phyloP scores from a whole-genome alignment of 2,329 filamentous ascomycete species.

The Samsoniella hepiali region DNA sequence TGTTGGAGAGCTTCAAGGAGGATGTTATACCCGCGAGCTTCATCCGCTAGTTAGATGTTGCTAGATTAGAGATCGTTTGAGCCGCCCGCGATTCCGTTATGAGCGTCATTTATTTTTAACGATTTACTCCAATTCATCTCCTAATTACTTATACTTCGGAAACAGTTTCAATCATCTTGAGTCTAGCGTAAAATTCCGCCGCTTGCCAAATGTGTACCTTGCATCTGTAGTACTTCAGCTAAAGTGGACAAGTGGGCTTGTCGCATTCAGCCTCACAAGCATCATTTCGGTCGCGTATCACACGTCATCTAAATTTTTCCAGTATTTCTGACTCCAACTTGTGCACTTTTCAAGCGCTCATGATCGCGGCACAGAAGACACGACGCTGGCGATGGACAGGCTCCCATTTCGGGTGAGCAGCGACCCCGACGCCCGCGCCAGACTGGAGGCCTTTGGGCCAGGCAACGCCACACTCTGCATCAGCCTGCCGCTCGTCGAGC shows the following conservation, averaged over 20 bases:
- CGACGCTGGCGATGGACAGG: not conserved
- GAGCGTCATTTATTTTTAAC: not conserved
- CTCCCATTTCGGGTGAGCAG: constrained; percentile 7
- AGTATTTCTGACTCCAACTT: too few relatives aligned
- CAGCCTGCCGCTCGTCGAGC: constrained; percentile 1
- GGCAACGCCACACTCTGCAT: not conserved
- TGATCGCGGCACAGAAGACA: not conserved
- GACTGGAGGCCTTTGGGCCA: not conserved
- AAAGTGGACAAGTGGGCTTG: constrained; percentile 4
- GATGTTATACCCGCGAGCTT: constrained; percentile 16
- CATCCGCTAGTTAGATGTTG: not conserved
- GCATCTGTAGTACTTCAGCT: not conserved
- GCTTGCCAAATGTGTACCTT: not conserved
- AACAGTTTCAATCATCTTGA: too few relatives aligned
- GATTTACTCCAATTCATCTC: too few relatives aligned
- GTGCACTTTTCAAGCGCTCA: not conserved
- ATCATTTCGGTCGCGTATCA: not conserved
- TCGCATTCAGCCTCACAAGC: constrained; percentile 4
- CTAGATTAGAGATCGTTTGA: not conserved
- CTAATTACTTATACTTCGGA: not conserved
- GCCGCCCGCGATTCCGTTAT: not conserved
- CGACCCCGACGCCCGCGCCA: not conserved
- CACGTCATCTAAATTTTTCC: too few relatives aligned
- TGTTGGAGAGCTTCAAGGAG: constrained; percentile 18
- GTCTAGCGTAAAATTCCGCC: too few relatives aligned